phyloP scores from a whole-genome alignment of 768 basidiomycete species.

The Leccinum longicurvipes region DNA sequence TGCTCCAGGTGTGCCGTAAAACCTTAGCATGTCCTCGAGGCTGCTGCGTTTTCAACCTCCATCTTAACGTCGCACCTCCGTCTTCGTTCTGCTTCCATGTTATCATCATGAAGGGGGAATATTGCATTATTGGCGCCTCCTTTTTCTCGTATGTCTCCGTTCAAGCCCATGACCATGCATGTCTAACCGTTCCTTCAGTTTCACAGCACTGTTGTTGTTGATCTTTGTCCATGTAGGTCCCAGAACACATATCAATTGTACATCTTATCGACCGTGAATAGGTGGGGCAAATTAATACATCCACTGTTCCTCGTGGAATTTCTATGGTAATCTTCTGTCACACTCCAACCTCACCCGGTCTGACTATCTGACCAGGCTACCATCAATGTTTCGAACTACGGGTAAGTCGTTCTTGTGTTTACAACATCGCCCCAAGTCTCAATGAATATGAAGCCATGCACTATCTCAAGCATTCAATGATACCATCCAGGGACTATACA shows the following conservation, averaged over 20 bases:
- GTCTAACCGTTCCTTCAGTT: slow-evolving; percentile 14
- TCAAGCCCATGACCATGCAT: slow-evolving; percentile 3
- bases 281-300: slow-evolving; percentile 83
- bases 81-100: slow-evolving; percentile 19
- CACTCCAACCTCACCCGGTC: slow-evolving; percentile 1
- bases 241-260: slow-evolving; percentile 11
- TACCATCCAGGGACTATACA: slow-evolving; percentile 62
- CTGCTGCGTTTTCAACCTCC: slow-evolving; percentile 20
- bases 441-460: slow-evolving; percentile 40
- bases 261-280: slow-evolving; percentile 32
- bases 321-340: slow-evolving; percentile 55
- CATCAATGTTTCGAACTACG: slow-evolving; percentile 68
- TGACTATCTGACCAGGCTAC: slow-evolving; percentile 45
- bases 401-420: slow-evolving; percentile 41
- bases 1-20: slow-evolving; percentile 4
- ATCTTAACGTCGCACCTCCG: slow-evolving; percentile 12
- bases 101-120: slow-evolving; percentile 62
- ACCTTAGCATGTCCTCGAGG: slow-evolving; percentile 23
- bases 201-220: slow-evolving; percentile 50
- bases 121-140: slow-evolving; percentile 71
- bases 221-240: slow-evolving; percentile 77
- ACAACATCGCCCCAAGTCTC: not conserved
- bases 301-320: slow-evolving; percentile 65
- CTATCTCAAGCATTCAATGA: slow-evolving; percentile 50
- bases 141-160: slow-evolving; percentile 59